Base-by-base conservation (phyloP, 805 yeast genomes). In the Kodamaea lidongshanica region DNA sequence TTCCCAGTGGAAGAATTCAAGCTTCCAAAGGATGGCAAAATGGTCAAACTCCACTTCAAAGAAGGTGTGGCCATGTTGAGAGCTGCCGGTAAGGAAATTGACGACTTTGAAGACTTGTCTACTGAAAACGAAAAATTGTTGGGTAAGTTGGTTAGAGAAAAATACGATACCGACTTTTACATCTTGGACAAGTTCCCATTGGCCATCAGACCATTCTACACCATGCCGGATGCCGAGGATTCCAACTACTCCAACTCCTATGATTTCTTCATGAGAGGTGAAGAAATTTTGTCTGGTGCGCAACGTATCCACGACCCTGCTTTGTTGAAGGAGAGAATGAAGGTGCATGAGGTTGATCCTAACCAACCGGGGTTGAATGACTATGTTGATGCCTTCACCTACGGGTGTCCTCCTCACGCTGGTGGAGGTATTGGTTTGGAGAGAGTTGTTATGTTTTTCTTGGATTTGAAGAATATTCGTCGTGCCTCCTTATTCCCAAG, bases 361-460 rank as follows among this genome's bases (percentile, higher is more conserved):
- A 65, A 66, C 37, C 72, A 73, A 37, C 83, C 85, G 19, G 98
- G 97, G 42, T 65, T 89, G 47, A 72, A 72, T 54, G 97, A 92
- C 55, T 92, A 92, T 64, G 79, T 84, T 36, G 89, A 89, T 41
- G 94, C 96, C 11, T 92, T 92, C 70, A 66, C 74, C 27, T 89
- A 80, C 55, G 99, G 97, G 12, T 89, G 96, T 70, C 81, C 95
- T 41, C 98, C 99, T 28, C 99, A 92, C 52, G 99, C 95, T 19
- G 99, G 99, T 58, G 99, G 98, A 67, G 99, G 99, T 63, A 92
- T 92, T 56, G 99, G 99, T 52, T 67, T 92, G 45, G 99, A 92
- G 67, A 84, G 99, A 70, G 98, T 92, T 19, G 86, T 92, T 41
- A 92, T 92, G 98, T 92, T 92, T 74, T 92, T 73, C 78, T 73